Base-by-base conservation (phyloP, 768 basidiomycete genomes). In the Termitomyces sp. region DNA sequence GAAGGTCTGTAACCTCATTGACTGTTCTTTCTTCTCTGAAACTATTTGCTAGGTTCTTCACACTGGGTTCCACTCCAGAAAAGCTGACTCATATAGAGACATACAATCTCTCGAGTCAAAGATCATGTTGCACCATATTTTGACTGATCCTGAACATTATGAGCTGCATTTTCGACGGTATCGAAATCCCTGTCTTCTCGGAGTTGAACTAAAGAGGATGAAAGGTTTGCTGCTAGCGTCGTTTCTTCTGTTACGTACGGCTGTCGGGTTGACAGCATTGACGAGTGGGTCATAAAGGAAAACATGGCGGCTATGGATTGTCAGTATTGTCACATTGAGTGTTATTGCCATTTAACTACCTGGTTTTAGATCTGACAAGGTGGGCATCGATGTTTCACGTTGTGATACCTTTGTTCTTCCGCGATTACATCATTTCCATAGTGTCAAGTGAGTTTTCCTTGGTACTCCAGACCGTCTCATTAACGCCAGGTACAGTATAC, bases 41-140 rank as follows among this genome's bases (percentile, higher is more conserved):
- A 8, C 4, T 7, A 23, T 30, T 12, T 14, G 5, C n/a, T 57
- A 80, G 79, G 72, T 80, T 26, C 71, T 80, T 36, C 80, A 82
- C 58, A 64, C 68, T 16, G 79, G 76, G 0, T 78, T 80, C 56
- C 77, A 79, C 52, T 64, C 71, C 23, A 69, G 75, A 35, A 74
- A 72, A 51, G 70, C 79, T 14, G 75, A 76, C 32, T 74, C 70
- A 7, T 82, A 81, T 62, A 72, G 71, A 41, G 76, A 76, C 0
- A 75, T 82, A n/a, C 80, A 82, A 57, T 76, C 75, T 30, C 66
- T 81, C 4, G 81, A 82, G 63, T 79, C 79, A 2, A 77, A 77
- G 50, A 64, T 81, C 7, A 66, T 77, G 26, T 58, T 82, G 63
- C 67, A 75, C 28, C 72, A 82, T 53, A 64, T 81, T 26, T 57